phyloP scores from a whole-genome alignment of 2,329 filamentous ascomycete species.

The Rachicladosporium sp. region DNA sequence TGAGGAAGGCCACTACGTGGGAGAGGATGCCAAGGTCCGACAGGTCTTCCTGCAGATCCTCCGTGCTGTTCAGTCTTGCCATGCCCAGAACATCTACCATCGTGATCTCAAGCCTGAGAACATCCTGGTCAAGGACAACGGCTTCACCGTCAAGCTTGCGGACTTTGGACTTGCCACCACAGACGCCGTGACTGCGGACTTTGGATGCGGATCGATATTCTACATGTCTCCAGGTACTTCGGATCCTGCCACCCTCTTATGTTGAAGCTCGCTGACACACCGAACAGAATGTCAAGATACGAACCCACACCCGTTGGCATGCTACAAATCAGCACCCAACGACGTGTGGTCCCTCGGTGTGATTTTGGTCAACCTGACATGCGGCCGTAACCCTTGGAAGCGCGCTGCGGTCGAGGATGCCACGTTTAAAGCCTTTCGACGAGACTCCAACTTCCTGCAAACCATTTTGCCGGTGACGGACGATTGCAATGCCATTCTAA shows the following conservation, averaged over 20 bases:
- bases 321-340: conserved; percentile 85
- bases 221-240: conserved; percentile 94
- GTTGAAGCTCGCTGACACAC: conserved; percentile 11
- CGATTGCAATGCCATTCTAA: conserved; percentile 79
- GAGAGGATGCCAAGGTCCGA: conserved; percentile 79
- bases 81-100: conserved; percentile 87
- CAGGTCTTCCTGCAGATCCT: conserved; percentile 86
- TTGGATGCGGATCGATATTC: conserved; percentile 95
- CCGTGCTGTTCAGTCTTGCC: conserved; percentile 93
- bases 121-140: conserved; percentile 79
- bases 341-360: conserved; percentile 98
- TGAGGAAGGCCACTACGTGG: conserved; percentile 82
- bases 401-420: conserved; percentile 86
- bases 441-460: conserved; percentile 76
- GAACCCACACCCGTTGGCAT: conserved; percentile 55
- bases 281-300: conserved; percentile 75
- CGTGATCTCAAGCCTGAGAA: conserved; percentile 97
- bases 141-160: conserved; percentile 84
- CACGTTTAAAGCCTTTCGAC: conserved; percentile 82
- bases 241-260: not conserved
- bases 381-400: conserved; percentile 98
- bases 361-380: conserved; percentile 92
- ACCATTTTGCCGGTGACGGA: conserved; percentile 84
- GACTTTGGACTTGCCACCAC: conserved; percentile 93
- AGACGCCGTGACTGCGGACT: conserved; percentile 75